Evolutionary conservation across 495 filamentous ascomycete genomes (phyloP), one percentile per base, ranked within the genome.

Genomic region (Penicillium manginii): DNA sequence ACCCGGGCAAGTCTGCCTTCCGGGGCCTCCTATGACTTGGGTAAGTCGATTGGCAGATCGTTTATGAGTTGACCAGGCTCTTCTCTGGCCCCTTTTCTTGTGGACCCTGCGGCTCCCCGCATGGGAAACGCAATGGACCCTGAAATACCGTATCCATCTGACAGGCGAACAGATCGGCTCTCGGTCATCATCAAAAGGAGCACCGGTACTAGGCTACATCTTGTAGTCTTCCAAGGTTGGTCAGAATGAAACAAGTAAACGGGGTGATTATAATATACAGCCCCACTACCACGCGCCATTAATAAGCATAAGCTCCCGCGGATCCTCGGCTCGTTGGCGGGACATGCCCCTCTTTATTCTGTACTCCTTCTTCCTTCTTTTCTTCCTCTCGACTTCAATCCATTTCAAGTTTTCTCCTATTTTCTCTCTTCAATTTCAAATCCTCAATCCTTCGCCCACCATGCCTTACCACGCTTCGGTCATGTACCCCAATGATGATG

Each of bases 401-500:
- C 11, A 23, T 14, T 47, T 22, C 42, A 21, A 17, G 5, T 22
- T 22, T 23, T 23, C 19, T 22, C 2, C 10, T 19, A 7, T 7
- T 12, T 43, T 18, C n/a, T 33, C n/a, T n/a, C n/a, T n/a, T n/a
- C 14, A 33, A 32, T 22, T 32, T 54, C 9, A 7, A n/a, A 19
- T 26, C 40, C 49, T 40, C 42, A 59, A 45, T 14, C 23, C 19
- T 33, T n/a, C 37, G 19, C 46, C 37, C 54, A 64, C 18, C 19
- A 70, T 70, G 67, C n/a, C 57, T 17, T 60, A 52, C 55, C 61
- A 57, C 52, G 57, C 52, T 10, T 26, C 54, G 14, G 62, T 70
- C 40, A 55, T 62, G 50, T 70, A 70, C 55, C 67, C 67, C 57
- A 70, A 70, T 31, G 54, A 63, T 14, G 51, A 35, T 7, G 64